Evolutionary conservation across 768 basidiomycete genomes (phyloP), one percentile per base, ranked within the genome.

Genomic region (Psilocybe cyanescens): DNA sequence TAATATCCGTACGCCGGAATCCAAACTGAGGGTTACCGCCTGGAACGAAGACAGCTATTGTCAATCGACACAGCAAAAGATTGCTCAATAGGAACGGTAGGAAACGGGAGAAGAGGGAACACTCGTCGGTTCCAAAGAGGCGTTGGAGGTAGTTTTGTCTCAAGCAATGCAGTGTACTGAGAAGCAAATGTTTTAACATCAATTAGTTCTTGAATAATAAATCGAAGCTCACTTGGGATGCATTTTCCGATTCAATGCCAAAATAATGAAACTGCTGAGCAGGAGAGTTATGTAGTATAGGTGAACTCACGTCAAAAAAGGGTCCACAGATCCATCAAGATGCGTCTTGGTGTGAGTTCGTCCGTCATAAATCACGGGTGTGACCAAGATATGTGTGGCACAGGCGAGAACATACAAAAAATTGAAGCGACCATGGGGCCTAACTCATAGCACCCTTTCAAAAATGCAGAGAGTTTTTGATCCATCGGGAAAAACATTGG

Each of bases 1-100:
- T 85, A 59, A 89, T 67, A 59, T 88, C 87, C 0, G 85, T 85
- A 31, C 85, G 79, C 14, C 85, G 78, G 74, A 87, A 88, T 6
- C 86, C 86, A 46, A 70, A 73, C 68, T 88, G 86, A 0, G 84
- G 82, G 3, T 53, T 61, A 14, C 80, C 73, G 3, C 85, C 86
- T 0, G 86, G 83, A 33, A 80, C 67, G 64, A 88, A 88, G 47
- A 87, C 72, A 35, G 55, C 75, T 79, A 70, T 86, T 84, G 67
- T 86, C 85, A 54, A 89, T 86, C 2, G 80, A 75, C 55, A 84
- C 75, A 31, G 79, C 77, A 55, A 88, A 72, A 0, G 77, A 72
- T 71, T 88, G 85, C 59, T 87, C 86, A 11, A 64, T 72, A 16
- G 77, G 69, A 14, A 72, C 55, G 4, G 68, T 57, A 8, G 65